These are phyloP conservation scores for Solanum sparsipilum DNA, from an alignment of 257 asterid species.

Conservation along the genomic window DNA sequence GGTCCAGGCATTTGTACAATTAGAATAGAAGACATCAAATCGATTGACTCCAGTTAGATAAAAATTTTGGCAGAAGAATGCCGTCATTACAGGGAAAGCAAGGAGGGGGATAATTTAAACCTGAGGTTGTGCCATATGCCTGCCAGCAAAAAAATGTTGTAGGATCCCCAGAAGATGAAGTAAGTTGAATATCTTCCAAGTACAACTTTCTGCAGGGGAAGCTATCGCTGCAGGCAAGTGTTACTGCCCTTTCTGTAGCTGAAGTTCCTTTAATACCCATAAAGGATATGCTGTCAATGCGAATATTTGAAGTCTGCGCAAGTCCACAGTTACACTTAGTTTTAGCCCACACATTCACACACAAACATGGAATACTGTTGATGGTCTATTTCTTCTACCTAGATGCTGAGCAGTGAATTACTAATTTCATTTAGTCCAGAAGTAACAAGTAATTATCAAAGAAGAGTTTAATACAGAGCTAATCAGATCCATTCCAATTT, in stretches of 20 bases:
- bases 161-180: conserved; percentile 19
- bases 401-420: neutral
- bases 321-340: neutral
- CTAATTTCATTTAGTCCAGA: neutral
- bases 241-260: conserved; percentile 53
- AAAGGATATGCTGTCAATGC: conserved; percentile 33
- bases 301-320: conserved; percentile 65
- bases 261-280: conserved; percentile 58
- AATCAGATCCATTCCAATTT: neutral
- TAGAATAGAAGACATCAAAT: neutral
- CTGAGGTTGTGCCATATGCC: conserved; percentile 55
- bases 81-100: conserved; percentile 44
- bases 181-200: conserved; percentile 46
- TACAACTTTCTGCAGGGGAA: conserved; percentile 48
- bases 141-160: conserved; percentile 62
- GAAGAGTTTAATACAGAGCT: neutral
- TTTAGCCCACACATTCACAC: neutral
- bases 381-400: neutral
- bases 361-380: neutral
- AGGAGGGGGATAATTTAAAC: conserved; percentile 39
- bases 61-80: conserved; percentile 13
- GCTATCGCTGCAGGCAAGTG: conserved; percentile 60
- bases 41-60: neutral
- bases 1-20: neutral
- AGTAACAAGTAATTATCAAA: neutral